Base-by-base conservation (phyloP, 2,329 filamentous ascomycete species). In the Setomelanomma holmii region DNA sequence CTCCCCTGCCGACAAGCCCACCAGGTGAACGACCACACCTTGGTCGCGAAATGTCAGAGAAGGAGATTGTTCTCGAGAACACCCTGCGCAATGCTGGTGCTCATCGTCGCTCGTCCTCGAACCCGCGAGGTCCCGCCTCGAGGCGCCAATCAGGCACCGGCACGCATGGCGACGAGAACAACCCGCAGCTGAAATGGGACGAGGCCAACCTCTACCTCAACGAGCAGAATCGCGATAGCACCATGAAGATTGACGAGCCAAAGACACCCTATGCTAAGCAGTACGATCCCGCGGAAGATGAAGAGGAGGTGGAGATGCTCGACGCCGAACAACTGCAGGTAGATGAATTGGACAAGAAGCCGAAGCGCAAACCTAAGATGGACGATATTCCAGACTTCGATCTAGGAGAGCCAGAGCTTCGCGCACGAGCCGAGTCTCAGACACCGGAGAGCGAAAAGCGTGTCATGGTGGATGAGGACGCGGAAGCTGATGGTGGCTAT, bases 161-260 rank as follows among this genome's bases (percentile, higher is more conserved):
- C 54, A 78, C 80, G 27, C 75, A 79, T 40, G 74, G 80, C 16
- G 83, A 86, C 44, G 83, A 86, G 42, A 82, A 81, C 51, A 87
- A 84, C 52, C 89, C 90, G 58, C 88, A 92, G 57, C 82, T 99
- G 63, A 96, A 97, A 79, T 99, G 95, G 95, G 95, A 99, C 75
- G 95, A 99, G 80, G 95, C 91, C 40, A 99, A 99, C 72, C 84
- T 99, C 24, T 99, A 97, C 78, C 84, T 99, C 46, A 95, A 95
- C 6, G 95, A 99, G 79, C 93, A 98, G 76, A 91, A 98, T 77
- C 93, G 90, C 76, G 91, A 88, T 53, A 89, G 89, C 56, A 97
- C 93, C 53, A 99, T 99, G 95, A 99, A 98, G 82, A 99, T 99
- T 61, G 90, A 92, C 63, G 95, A 99, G 79, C 95, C 95, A 56